Evolutionary conservation across 768 basidiomycete species (phyloP), one percentile per base, ranked within the genome.

Genomic region (Trametes sanguinea): DNA sequence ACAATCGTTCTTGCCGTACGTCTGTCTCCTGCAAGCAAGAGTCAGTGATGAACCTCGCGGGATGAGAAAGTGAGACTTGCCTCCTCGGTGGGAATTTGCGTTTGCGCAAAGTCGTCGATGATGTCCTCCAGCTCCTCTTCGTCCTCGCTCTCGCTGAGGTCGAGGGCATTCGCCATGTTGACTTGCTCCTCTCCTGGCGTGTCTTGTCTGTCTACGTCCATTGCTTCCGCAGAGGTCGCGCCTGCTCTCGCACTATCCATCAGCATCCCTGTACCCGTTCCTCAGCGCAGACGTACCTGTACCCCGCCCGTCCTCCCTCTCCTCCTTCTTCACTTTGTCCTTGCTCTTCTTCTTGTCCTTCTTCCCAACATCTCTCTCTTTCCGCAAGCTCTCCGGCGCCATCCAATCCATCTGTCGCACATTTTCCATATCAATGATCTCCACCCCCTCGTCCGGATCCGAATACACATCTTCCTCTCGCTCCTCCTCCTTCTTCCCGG

Each of bases 401-500:
- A 92, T 92, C 85, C 87, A 92, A 72, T 94, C 92, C 85, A 94
- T 84, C 63, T 85, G 78, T 53, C 81, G 76, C 33, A 94, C 85
- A 60, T 87, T 81, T 33, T 87, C 85, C 84, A 94, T 89, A 68
- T 94, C 92, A 43, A 94, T 78, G 54, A 94, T 92, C 75, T 93
- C 90, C 29, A 93, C 88, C 10, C 90, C 92, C 57, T 92, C 90
- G 67, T 94, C 92, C 11, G 90, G 89, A 62, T 94, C 92, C 16
- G 92, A 94, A 74, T 94, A 93, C 17, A 80, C 79, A 61, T 92
- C 92, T 6, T 77, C 85, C 50, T 77, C 77, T 16, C 60, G 69
- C 37, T 60, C 50, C 51, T 81, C 71, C 64, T 73, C 42, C 61
- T 63, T 57, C 69, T 52, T 63, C 35, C 6, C n/a, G 4, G 16